Base-by-base conservation (phyloP, 2,329 filamentous ascomycete species). In the Aspergillus hiratsukae region DNA sequence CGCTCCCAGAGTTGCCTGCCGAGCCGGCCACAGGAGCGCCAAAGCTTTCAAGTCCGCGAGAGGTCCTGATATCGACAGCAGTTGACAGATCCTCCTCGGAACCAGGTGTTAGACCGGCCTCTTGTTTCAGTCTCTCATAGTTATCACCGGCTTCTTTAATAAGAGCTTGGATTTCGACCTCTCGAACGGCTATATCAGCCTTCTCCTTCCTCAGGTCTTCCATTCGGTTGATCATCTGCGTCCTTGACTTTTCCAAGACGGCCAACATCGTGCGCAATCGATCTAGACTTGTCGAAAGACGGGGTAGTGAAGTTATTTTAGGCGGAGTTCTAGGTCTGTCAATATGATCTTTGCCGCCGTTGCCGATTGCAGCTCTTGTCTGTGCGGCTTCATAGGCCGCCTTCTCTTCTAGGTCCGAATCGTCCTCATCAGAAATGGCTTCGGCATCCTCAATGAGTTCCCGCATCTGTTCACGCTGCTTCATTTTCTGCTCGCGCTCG, bases 341-440 rank as follows among this genome's bases (percentile, higher is more conserved):
- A 35, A 60, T 60, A 43, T 51, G 57, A 51, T 59, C 63, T 59
- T 74, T 73, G 53, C 75, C 75, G 40, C 77, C 64, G 48, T 72
- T 72, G 48, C 76, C 92, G 76, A 94, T 88, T n/a, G 91, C 93
- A 3, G 90, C 89, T 21, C 88, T 83, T 8, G 90, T 92, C 76
- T 97, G 93, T 4, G 90, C 87, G 10, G 86, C 84, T 72, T 96
- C 92, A 74, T 96, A 97, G 0, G 90, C 92, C 2, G 88, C 90
- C 56, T 87, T 86, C 17, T 83, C 77, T 63, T 84, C 83, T 40
- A 80, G 72, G 60, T 87, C 84, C 1, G 82, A 84, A 61, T 93
- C 89, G 45, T 76, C 85, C 7, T 84, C 84, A 2, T 82, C 83
- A 8, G 82, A 81, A 37, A 79, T 78, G 1, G 82, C 86, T 70